Evolutionary conservation across 495 filamentous ascomycete species (phyloP), one percentile per base, ranked within the genome.

Genomic region (Rhizodiscina lignyota): DNA sequence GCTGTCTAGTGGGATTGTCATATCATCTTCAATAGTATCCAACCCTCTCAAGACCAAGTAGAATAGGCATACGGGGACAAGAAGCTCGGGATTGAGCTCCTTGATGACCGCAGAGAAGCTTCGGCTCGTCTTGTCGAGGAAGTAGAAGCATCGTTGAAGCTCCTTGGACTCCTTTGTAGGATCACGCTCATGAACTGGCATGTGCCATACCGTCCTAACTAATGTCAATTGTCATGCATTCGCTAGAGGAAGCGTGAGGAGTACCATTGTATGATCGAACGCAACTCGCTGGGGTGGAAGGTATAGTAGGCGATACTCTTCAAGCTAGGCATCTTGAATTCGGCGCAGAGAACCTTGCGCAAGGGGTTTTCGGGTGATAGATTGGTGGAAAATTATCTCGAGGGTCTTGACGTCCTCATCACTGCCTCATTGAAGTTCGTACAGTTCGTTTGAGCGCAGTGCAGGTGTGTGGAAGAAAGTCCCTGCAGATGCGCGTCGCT

Each of bases 21-120:
- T 96, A 56, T 97, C 89, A 67, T 97, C 89, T 58, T 97, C 89
- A 38, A 97, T 83, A 15, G 89, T 97, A 53, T 97, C 89, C 31
- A 97, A 67, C 5, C 79, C 91, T 34, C 89, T 77, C 11, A 97
- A 66, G 22, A 79, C 71, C 23, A 97, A 66, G 59, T 97, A 97
- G 68, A 97, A 97, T n/a, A 96, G 64, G 34, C 71, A 74, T 30
- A 97, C 67, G 1, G 91, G 83, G 23, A 94, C 68, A 17, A 96
- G 73, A 13, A 97, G 69, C 57, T 97, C 87, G 0, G 85, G 83
- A 48, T 94, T 83, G 12, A 97, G 66, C 52, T 97, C 89, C 55
- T 91, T 73, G 50, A 97, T 97, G 48, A 97, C 89, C 18, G 86
- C 65, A 34, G 74, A 72, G 61, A 97, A 97, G 46, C 84, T 93